These are phyloP conservation scores for Erythrobasidium yunnanense DNA, from an alignment of 768 basidiomycete species.

Conservation along the genomic window DNA sequence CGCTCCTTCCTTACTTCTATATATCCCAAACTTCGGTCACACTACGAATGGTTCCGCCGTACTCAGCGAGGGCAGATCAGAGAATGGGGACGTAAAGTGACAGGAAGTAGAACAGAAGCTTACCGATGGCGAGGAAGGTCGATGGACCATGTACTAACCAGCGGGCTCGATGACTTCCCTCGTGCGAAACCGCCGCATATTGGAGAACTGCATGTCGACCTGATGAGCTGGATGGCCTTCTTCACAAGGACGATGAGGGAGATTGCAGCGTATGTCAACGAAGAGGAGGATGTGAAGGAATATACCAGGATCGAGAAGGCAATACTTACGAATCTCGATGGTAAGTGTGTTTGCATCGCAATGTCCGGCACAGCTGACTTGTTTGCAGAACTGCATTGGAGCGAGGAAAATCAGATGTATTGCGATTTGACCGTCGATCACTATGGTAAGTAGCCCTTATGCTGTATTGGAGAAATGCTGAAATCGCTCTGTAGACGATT, in stretches of 20 bases:
- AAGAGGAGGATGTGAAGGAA: conserved; percentile 67
- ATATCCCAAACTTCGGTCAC: conserved; percentile 70
- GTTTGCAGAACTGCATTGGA: conserved; percentile 80
- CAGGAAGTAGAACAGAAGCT: conserved; percentile 38
- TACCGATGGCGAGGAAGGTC: conserved; percentile 92
- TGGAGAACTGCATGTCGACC: conserved; percentile 84
- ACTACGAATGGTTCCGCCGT: conserved; percentile 91
- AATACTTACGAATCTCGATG: conserved; percentile 73
- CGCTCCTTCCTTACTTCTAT: conserved; percentile 63
- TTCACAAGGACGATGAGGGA: conserved; percentile 87
- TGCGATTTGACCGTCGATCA: conserved; percentile 77
- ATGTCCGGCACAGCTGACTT: background rate
- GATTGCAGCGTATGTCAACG: conserved; percentile 74
- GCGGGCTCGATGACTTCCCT: conserved; percentile 94
- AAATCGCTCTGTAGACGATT: conserved; percentile 57
- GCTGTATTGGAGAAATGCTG: background rate
- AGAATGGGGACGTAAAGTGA: conserved; percentile 57
- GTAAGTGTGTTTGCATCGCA: conserved; percentile 43
- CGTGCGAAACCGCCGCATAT: conserved; percentile 67
- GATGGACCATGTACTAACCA: conserved; percentile 74
- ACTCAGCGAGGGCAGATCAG: conserved; percentile 90
- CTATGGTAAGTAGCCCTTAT: conserved; percentile 51
- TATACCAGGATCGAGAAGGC: conserved; percentile 68
- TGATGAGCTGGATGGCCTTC: conserved; percentile 94
- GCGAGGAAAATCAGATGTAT: conserved; percentile 76